Base-by-base conservation (phyloP, 768 basidiomycete genomes). In the Solioccasus polychromus region DNA sequence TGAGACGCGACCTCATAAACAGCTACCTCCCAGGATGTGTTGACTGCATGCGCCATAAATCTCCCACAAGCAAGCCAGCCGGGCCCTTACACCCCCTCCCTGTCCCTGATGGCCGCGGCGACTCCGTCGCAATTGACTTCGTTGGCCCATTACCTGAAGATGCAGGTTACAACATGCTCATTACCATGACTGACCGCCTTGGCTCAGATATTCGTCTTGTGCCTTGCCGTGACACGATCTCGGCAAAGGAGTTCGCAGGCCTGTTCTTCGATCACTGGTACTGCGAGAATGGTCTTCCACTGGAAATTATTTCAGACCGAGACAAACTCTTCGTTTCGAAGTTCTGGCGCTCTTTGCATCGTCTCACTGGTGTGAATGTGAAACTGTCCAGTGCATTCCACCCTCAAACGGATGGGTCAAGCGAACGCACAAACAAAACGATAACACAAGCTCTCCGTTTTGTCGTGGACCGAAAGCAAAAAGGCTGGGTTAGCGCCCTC, bases 11-110 rank as follows among this genome's bases (percentile, higher is more conserved):
- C 10, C 34, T 55, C 0, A 4, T 46, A 1, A 15, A 48, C 1
- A 15, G 26, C 3, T 55, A 55, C 25, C 43, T 55, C 5, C 50
- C 47, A 0, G 11, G 46, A 7, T 69, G 65, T 42, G 57, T 19
- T n/a, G 57, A 24, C 4, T 75, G 51, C 55, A 67, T 43, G 52
- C 41, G 58, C 0, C 68, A 73, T 53, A 75, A 77, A 51, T 51
- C 25, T 2, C 57, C 51, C 25, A 48, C 58, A 0, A 41, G 64
- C 36, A 22, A 53, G 45, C 51, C 53, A 2, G 5, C 55, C 42
- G 45, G 62, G 5, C 62, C 66, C 0, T 44, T 71, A 2, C 50
- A 45, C 31, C 51, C 54, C 5, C 32, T 54, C 12, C 50, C 47
- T 3, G 30, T 54, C 14, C 41, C 44, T 1, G 43, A 42, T 24